These are phyloP conservation scores for Candida xiaguanensis DNA, from an alignment of 805 yeast genomes.

Conservation along the genomic window DNA sequence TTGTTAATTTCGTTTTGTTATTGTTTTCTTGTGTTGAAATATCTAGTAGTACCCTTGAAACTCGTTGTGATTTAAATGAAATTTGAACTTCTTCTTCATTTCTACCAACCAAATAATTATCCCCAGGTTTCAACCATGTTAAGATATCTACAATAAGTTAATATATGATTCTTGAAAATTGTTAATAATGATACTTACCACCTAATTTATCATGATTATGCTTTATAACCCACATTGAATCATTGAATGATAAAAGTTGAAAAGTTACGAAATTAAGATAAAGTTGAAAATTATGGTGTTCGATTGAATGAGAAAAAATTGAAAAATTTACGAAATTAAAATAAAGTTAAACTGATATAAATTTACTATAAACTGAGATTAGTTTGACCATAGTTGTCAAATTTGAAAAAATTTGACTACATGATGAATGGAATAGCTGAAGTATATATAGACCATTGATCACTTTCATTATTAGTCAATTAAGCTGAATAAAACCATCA, in stretches of 20 bases:
- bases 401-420: too few species aligned
- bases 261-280: too few species aligned
- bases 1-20: conserved; percentile 14
- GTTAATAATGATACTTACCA: conserved; percentile 8
- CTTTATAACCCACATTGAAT: conserved; percentile 10
- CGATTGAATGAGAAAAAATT: too few species aligned
- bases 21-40: conserved; percentile 9
- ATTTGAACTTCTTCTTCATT: conserved; percentile 23
- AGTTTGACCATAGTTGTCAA: too few species aligned
- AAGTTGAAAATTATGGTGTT: too few species aligned
- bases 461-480: too few species aligned
- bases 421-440: too few species aligned
- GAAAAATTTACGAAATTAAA: too few species aligned
- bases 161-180: not conserved
- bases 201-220: conserved; percentile 10
- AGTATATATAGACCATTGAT: too few species aligned
- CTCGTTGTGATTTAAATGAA: conserved; percentile 24
- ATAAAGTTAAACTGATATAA: too few species aligned
- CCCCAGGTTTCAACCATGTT: conserved; percentile 9
- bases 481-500: too few species aligned
- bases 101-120: conserved; percentile 24
- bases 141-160: conserved; percentile 2
- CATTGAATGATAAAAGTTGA: not conserved
- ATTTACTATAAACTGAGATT: too few species aligned
- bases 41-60: conserved; percentile 28